Percentiles rank a stretch among this genome's conserved stretches.
phyloP scores from a whole-genome alignment of 495 filamentous ascomycete genomes.

The Talaromyces stipitatus region DNA sequence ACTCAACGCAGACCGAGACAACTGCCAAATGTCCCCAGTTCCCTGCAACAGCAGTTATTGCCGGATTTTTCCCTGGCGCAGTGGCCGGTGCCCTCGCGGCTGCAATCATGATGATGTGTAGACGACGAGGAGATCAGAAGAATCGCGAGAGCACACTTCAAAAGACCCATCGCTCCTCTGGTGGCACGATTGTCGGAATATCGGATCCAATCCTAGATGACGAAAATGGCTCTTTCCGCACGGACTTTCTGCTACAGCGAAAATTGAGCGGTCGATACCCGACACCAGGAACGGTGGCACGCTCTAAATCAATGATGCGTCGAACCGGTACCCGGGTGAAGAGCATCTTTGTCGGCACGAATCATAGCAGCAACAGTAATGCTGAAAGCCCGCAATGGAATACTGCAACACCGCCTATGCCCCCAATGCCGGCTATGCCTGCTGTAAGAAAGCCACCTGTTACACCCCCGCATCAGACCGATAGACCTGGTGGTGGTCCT shows the following conservation, averaged over 20 bases:
- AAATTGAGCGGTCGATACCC: constrained; percentile 17
- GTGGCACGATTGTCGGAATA: constrained; percentile 39
- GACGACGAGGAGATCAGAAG: constrained; percentile 24
- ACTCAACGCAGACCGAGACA: constrained; percentile 9
- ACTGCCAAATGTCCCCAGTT: constrained; percentile 27
- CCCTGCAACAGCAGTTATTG: constrained; percentile 45
- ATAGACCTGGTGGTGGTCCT: constrained; percentile 6
- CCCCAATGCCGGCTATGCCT: constrained; percentile 3
- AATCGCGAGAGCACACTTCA: constrained; percentile 12
- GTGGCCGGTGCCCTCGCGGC: constrained; percentile 43
- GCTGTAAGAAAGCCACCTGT: constrained; percentile 14
- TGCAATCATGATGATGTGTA: constrained; percentile 34
- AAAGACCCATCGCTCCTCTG: constrained; percentile 28
- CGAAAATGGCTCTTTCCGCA: constrained; percentile 39
- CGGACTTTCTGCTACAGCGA: constrained; percentile 49
- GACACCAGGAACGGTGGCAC: constrained; percentile 11
- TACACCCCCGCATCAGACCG: constrained; percentile 20
- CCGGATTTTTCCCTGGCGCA: constrained; percentile 59
- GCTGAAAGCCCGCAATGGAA: constrained; percentile 5
- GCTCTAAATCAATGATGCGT: constrained; percentile 26
- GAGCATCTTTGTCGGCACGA: constrained; percentile 23
- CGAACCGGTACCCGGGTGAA: constrained; percentile 30
- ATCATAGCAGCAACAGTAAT: not conserved
- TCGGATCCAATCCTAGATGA: constrained; percentile 48
- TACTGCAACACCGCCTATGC: constrained; percentile 5